Evolutionary conservation across 2,329 filamentous ascomycete species (phyloP), one percentile per base, ranked within the genome.

Genomic region (Ophiostoma novo-ulmi): DNA sequence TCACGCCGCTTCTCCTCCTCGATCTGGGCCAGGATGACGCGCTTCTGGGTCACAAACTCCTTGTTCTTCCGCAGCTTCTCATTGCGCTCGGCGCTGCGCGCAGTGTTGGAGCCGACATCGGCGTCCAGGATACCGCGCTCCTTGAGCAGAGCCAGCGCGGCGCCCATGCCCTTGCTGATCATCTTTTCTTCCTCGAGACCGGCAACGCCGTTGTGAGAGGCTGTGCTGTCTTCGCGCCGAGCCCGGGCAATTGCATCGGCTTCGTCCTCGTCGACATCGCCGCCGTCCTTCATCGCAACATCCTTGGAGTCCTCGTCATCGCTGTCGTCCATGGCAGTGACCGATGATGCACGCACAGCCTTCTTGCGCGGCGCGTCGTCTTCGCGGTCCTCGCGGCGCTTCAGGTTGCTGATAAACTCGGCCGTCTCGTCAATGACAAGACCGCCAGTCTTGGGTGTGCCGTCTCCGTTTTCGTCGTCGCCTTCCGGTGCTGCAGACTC

Each of bases 361-460:
- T 81, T 77, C 85, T 52, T 52, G 26, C 41, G 67, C 7, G 41
- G 41, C 31, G 44, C 36, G 14, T 69, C 67, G 17, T 84, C 82
- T 70, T 87, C 84, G 3, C 84, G 81, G 8, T 84, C 83, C 26
- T 83, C 85, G 17, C 89, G 87, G 71, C 90, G 91, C 77, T 90
- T 91, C 70, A 99, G 81, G 70, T 93, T 93, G 36, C 93, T 91
- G 39, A 99, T 91, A 76, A 99, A 99, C 76, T 97, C 94, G 0
- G 93, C 93, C 0, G 94, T 97, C 77, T 97, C 95, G 72, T 97
- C 94, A 71, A 99, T 94, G n/a, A 97, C 87, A 1, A 99, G 83
- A 1, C 93, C 94, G 39, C 80, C 81, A 2, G 58, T 26, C 10
- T 26, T 52, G 2, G 68, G 58, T 2, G 71, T 26, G 5, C 38